Evolutionary conservation across 2,329 filamentous ascomycete species (phyloP).

Genomic region (Penicillium capsulatum): DNA sequence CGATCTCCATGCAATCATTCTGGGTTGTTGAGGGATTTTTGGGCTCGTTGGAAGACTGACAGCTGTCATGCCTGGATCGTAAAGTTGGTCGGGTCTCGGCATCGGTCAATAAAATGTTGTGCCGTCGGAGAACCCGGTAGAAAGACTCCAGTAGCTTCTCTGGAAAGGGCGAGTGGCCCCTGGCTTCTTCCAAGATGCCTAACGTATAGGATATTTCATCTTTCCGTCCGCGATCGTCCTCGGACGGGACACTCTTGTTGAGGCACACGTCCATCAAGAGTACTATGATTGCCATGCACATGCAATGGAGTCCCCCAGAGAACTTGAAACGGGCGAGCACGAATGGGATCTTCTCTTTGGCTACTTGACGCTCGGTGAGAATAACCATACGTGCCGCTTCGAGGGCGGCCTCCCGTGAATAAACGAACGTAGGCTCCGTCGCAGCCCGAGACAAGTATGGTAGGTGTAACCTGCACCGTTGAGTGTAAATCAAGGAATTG

Average conservation of each 20-base stretch:
- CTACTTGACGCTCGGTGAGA: slow-evolving; percentile 21
- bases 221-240: slow-evolving; percentile 26
- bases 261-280: slow-evolving; percentile 40
- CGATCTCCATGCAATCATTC: too few species aligned
- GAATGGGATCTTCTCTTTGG: slow-evolving; percentile 19
- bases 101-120: slow-evolving; percentile 13
- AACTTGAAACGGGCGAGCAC: slow-evolving; percentile 24
- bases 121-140: slow-evolving; percentile 24
- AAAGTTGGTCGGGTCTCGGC: neutral
- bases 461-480: slow-evolving; percentile 38
- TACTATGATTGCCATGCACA: slow-evolving; percentile 39
- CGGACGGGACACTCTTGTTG: slow-evolving; percentile 21
- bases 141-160: slow-evolving; percentile 32
- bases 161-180: slow-evolving; percentile 27
- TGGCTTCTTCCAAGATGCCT: slow-evolving; percentile 31
- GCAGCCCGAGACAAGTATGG: slow-evolving; percentile 33
- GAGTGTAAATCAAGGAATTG: slow-evolving; percentile 33
- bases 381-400: slow-evolving; percentile 33
- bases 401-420: slow-evolving; percentile 36
- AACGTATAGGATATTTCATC: slow-evolving; percentile 33
- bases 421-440: slow-evolving; percentile 27
- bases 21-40: too few species aligned
- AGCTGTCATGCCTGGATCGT: neutral
- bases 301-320: slow-evolving; percentile 29
- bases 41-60: too few species aligned